Evolutionary conservation across 768 basidiomycete genomes (phyloP).

Genomic region (Termitomyces sp.): DNA sequence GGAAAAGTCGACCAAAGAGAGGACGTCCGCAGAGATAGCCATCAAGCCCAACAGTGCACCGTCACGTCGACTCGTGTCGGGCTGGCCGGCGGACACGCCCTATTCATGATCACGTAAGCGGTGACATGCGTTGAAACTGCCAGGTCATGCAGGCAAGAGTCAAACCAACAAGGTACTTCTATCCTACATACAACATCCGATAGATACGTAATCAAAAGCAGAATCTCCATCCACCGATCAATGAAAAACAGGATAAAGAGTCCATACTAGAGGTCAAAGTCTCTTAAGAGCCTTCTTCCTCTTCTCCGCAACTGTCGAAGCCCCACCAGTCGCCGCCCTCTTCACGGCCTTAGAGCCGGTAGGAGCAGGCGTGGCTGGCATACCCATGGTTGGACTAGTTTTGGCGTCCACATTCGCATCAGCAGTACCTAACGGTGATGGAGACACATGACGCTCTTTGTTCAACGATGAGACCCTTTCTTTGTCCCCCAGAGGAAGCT

Average conservation of each 20-base stretch:
- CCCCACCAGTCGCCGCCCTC: constrained; percentile 56
- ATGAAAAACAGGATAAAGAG: background rate
- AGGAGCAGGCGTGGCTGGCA: constrained; percentile 30
- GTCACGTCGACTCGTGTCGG: constrained; percentile 11
- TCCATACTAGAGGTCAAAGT: constrained; percentile 38
- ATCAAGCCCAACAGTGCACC: constrained; percentile 14
- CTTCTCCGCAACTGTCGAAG: constrained; percentile 65
- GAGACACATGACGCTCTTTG: constrained; percentile 67
- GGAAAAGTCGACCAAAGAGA: no score
- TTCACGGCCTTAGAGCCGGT: constrained; percentile 64
- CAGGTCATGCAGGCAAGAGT: background rate
- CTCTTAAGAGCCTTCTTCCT: constrained; percentile 88
- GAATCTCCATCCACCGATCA: constrained; percentile 1
- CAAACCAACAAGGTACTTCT: background rate
- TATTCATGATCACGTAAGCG: constrained; percentile 9
- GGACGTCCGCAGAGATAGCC: no score
- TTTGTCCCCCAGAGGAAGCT: constrained; percentile 40
- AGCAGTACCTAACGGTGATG: constrained; percentile 68
- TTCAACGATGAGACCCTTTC: constrained; percentile 29
- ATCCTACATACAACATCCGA: constrained; percentile 13
- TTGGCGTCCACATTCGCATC: constrained; percentile 62
- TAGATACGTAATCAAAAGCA: constrained; percentile 11
- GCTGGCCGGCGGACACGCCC: constrained; percentile 1
- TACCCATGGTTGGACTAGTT: constrained; percentile 30
- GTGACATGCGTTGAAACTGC: no score